phyloP scores from a whole-genome alignment of 306 rosid genomes.

The Cucurbita moschata region DNA sequence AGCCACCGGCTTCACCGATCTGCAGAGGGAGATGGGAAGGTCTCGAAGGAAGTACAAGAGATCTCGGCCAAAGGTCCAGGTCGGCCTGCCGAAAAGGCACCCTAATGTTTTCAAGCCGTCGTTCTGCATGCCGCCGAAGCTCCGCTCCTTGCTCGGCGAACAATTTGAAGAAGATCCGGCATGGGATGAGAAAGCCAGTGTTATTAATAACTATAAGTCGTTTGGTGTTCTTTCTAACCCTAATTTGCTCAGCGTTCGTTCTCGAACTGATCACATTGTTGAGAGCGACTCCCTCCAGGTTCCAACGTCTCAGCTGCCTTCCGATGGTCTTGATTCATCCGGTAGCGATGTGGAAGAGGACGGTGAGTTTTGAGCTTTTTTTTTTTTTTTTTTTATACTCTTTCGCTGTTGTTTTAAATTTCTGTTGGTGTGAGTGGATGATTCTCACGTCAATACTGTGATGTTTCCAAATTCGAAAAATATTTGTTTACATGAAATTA shows the following conservation, averaged over 20 bases:
- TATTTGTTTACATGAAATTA: background rate
- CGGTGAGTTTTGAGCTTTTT: slow-evolving; percentile 25
- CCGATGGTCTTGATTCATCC: slow-evolving; percentile 22
- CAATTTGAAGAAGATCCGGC: slow-evolving; percentile 10
- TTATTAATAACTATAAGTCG: slow-evolving; percentile 52
- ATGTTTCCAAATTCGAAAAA: background rate
- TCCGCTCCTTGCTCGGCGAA: slow-evolving; percentile 25
- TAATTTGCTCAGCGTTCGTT: slow-evolving; percentile 40
- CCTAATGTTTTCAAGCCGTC: slow-evolving; percentile 63
- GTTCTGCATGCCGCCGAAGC: slow-evolving; percentile 62
- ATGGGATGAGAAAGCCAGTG: slow-evolving; percentile 63
- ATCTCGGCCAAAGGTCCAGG: slow-evolving; percentile 53
- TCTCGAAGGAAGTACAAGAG: slow-evolving; percentile 78
- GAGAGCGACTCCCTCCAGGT: slow-evolving; percentile 36
- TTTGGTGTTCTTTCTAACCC: slow-evolving; percentile 74
- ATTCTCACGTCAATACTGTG: background rate
- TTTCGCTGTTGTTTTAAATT: background rate
- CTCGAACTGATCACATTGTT: slow-evolving; percentile 38
- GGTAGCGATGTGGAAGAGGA: slow-evolving; percentile 90
- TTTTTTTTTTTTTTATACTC: too few species aligned
- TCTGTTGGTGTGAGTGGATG: background rate
- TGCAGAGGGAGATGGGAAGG: slow-evolving; percentile 49
- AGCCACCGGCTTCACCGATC: background rate
- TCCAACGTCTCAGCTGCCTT: slow-evolving; percentile 14
- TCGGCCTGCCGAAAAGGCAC: slow-evolving; percentile 58